Evolutionary conservation across 257 asterid genomes (phyloP), one percentile per base, ranked within the genome.

Genomic region (Pogostemon cablin): DNA sequence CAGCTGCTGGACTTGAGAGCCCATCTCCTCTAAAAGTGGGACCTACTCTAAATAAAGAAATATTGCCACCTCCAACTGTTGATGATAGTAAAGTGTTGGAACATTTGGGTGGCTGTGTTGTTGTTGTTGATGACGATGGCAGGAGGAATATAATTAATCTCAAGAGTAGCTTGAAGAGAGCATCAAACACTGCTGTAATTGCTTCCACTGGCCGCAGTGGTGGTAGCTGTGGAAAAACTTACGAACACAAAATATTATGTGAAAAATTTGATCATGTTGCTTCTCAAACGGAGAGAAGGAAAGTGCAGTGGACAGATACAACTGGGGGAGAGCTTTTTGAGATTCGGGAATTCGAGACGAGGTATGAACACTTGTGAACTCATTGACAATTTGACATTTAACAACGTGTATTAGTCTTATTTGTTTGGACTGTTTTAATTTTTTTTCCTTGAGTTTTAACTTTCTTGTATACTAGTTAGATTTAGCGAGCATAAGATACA

Each of bases 341-440:
- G 86, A 86, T 92, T 65, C 92, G 87, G 72, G 98, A 90, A 83
- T 92, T 90, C 77, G 97, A 90, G 84, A 88, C 83, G 82, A 92
- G 98, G 98, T 92, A 85, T 40, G 74, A 2, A 38, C 40, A 62
- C 61, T 69, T 69, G 54, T 57, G 39, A 34, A 62, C 15, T 69
- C 53, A 55, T 69, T 60, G 43, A 59, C 61, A 39, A 15, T 15
- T 69, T 60, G 43, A 25, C 12, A 47, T 7, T 34, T 9, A 48
- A 49, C 11, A 43, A 54, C 61, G 17, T 12, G 57, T 49, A 37
- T 43, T 57, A 17, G 12, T 35, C 47, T 17, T 32, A 59, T 72
- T 49, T n/a, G 64, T 37, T 35, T 67, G 56, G 37, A 11, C 12
- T 66, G 65, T 66, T 69, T 17, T 9, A 62, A 49, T 6, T 38